Evolutionary conservation across 1,284 basidiomycete genomes (phyloP).

Genomic region (Leccinum proximum): DNA sequence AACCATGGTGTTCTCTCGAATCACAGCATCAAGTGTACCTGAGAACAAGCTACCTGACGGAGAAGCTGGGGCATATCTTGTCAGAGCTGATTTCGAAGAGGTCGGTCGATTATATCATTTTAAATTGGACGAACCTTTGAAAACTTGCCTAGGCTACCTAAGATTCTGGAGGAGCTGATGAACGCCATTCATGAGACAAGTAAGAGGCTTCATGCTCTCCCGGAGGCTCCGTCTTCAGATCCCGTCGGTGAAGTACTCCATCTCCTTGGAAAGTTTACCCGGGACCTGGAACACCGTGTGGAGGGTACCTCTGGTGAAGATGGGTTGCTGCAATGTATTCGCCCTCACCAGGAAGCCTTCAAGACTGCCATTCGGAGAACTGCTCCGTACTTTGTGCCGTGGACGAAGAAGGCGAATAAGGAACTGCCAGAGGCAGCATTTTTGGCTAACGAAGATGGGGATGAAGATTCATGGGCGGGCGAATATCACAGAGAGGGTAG

Average conservation of each 20-base stretch:
- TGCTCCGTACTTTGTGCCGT: slow-evolving; percentile 47
- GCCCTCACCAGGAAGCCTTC: slow-evolving; percentile 47
- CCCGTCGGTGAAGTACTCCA: slow-evolving; percentile 52
- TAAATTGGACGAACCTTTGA: neutral
- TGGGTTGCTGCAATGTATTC: slow-evolving; percentile 53
- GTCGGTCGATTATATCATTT: slow-evolving; percentile 30
- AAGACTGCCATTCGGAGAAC: slow-evolving; percentile 44
- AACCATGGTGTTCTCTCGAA: slow-evolving; percentile 57
- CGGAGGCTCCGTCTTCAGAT: slow-evolving; percentile 51
- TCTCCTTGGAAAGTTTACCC: slow-evolving; percentile 43
- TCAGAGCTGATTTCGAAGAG: slow-evolving; percentile 56
- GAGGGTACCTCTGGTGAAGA: slow-evolving; percentile 48
- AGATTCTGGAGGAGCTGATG: slow-evolving; percentile 50
- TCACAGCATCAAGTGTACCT: slow-evolving; percentile 46
- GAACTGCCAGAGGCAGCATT: slow-evolving; percentile 33
- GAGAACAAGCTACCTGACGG: slow-evolving; percentile 52
- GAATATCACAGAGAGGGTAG: slow-evolving; percentile 7
- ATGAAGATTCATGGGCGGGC: slow-evolving; percentile 14
- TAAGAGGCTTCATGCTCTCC: slow-evolving; percentile 41
- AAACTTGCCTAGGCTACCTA: slow-evolving; percentile 50
- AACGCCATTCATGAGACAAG: slow-evolving; percentile 40
- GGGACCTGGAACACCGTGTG: slow-evolving; percentile 42
- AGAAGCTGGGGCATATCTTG: slow-evolving; percentile 50
- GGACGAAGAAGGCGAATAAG: slow-evolving; percentile 11
- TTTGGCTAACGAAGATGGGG: slow-evolving; percentile 36